Conservation (phyloP, 768 basidiomycete genomes). For the Obba rivulosa region DNA sequence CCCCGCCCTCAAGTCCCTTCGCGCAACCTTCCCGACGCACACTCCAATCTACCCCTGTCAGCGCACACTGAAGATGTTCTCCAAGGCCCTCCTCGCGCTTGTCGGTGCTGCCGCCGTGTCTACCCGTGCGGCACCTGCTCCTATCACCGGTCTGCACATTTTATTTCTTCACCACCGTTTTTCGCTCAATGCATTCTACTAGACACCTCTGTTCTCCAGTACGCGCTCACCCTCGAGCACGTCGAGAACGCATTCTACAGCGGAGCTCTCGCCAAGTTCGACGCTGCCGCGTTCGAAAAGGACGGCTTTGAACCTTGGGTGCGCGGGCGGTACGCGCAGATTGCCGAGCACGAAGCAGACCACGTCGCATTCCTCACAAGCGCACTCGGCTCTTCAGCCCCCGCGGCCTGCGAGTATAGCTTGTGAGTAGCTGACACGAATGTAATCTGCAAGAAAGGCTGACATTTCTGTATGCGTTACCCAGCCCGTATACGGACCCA, state of each 20-base stretch:
- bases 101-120: slow-evolving; percentile 9
- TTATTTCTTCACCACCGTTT: not conserved
- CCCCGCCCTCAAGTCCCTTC: too few relatives aligned
- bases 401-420: slow-evolving; percentile 52
- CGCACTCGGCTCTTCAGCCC: slow-evolving; percentile 39
- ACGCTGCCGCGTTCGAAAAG: slow-evolving; percentile 36
- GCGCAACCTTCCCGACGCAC: not conserved
- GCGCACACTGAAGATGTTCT: slow-evolving; percentile 4
- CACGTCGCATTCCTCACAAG: slow-evolving; percentile 51
- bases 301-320: slow-evolving; percentile 47
- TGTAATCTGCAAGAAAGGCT: not conserved
- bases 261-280: slow-evolving; percentile 39
- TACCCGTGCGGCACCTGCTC: not conserved
- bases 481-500: slow-evolving; percentile 40
- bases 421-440: slow-evolving; percentile 35
- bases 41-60: too few relatives aligned
- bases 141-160: not conserved
- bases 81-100: slow-evolving; percentile 11
- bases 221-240: slow-evolving; percentile 44
- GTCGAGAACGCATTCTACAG: slow-evolving; percentile 43
- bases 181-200: not conserved
- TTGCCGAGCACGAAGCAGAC: slow-evolving; percentile 46
- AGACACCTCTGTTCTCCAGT: slow-evolving; percentile 35
- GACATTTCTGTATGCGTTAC: not conserved
- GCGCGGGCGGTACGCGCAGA: slow-evolving; percentile 44